Conservation (phyloP, 2,329 filamentous ascomycete species). For the Cordyceps pruinosa region DNA sequence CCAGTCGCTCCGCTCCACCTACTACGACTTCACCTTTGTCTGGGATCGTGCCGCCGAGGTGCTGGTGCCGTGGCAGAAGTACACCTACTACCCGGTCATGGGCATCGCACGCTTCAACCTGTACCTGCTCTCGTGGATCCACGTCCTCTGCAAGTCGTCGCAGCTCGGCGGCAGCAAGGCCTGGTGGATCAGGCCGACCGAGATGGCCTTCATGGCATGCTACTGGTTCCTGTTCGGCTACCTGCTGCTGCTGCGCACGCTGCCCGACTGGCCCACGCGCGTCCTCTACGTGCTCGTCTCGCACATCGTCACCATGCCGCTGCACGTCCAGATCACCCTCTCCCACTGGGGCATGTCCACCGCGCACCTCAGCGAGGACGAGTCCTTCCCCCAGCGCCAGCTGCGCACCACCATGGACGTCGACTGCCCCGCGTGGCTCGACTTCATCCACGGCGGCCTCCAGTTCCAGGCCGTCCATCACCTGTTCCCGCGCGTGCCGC, state of each 20-base stretch:
- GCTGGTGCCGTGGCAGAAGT: constrained; percentile 54
- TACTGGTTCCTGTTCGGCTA: constrained; percentile 67
- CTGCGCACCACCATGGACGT: constrained; percentile 68
- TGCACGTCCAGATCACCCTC: constrained; percentile 66
- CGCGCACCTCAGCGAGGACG: constrained; percentile 53
- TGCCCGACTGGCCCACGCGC: constrained; percentile 52
- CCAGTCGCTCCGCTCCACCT: constrained; percentile 54
- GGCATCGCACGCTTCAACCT: constrained; percentile 65
- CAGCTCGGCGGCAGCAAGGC: constrained; percentile 50
- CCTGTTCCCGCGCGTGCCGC: constrained; percentile 59
- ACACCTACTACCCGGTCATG: constrained; percentile 64
- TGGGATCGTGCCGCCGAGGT: constrained; percentile 57
- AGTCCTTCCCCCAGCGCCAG: constrained; percentile 64
- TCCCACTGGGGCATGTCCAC: constrained; percentile 69
- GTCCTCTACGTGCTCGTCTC: constrained; percentile 57
- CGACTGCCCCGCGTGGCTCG: constrained; percentile 64
- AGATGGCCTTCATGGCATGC: constrained; percentile 54
- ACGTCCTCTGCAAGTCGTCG: constrained; percentile 52
- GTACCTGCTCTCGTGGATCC: constrained; percentile 59
- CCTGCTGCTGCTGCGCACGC: constrained; percentile 50
- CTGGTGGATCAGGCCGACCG: constrained; percentile 61
- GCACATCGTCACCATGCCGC: constrained; percentile 59
- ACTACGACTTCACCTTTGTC: constrained; percentile 58
- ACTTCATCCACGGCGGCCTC: constrained; percentile 64
- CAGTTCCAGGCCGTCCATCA: constrained; percentile 70